These are phyloP conservation scores for Flueggea neowawraea DNA, from an alignment of 441 rosid genomes.

Conservation along the genomic window DNA sequence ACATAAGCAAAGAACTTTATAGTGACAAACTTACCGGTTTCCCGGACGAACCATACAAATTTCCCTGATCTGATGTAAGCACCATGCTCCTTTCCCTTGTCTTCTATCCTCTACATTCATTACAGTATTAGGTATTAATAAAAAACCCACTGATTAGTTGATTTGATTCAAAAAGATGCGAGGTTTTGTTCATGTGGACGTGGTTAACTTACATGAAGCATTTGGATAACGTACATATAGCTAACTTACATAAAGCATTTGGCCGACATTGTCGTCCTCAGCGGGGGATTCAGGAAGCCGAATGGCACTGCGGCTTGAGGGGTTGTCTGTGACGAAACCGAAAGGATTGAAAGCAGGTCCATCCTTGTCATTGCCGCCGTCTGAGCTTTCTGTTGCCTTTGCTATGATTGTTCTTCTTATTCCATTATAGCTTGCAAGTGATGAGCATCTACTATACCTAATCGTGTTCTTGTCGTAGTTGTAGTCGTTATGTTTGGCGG, in stretches of 20 bases:
- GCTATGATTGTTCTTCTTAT: slow-evolving; percentile 6
- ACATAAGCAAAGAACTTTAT: background rate
- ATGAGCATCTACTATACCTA: no score
- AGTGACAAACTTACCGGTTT: slow-evolving; percentile 60
- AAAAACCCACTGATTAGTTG: background rate
- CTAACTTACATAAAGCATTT: slow-evolving; percentile 72
- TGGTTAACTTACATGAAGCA: no score
- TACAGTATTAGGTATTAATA: background rate
- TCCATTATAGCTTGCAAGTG: background rate
- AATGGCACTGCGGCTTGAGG: slow-evolving; percentile 85
- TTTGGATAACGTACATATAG: no score
- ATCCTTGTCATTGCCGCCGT: slow-evolving; percentile 24
- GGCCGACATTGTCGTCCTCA: slow-evolving; percentile 93
- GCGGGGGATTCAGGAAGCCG: slow-evolving; percentile 86
- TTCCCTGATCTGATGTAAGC: slow-evolving; percentile 59
- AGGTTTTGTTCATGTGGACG: no score
- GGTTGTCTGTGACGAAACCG: slow-evolving; percentile 89
- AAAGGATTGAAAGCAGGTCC: slow-evolving; percentile 72
- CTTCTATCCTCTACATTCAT: slow-evolving; percentile 74
- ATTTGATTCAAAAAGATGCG: background rate
- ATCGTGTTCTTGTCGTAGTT: background rate
- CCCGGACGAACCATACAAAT: slow-evolving; percentile 84
- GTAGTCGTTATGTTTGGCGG: slow-evolving; percentile 20
- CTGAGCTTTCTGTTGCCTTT: slow-evolving; percentile 25
- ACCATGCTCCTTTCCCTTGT: slow-evolving; percentile 82